Conservation (phyloP, 2,329 filamentous ascomycete genomes). For the Rachicladosporium sp. region DNA sequence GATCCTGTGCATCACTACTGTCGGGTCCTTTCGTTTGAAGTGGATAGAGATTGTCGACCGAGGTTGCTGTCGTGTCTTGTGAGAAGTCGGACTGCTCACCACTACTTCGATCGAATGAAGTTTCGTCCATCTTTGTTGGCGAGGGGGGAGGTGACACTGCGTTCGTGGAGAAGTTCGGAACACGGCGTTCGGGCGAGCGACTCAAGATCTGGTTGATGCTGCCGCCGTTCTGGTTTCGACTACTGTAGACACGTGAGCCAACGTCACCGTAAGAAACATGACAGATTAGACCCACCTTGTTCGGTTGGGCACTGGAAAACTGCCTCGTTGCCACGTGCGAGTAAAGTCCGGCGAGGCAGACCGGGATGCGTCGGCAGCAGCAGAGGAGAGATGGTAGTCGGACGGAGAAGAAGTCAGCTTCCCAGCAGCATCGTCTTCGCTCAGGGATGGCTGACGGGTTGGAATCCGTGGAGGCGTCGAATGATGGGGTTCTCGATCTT, state of each 20-base stretch:
- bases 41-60: slow-evolving; percentile 25
- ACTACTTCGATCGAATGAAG: slow-evolving; percentile 18
- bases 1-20: slow-evolving; percentile 26
- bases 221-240: background rate
- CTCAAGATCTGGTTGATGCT: slow-evolving; percentile 3
- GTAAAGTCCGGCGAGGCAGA: slow-evolving; percentile 1
- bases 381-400: background rate
- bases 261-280: background rate
- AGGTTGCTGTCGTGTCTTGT: slow-evolving; percentile 25
- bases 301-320: slow-evolving; percentile 1
- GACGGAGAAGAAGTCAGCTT: too few relatives aligned
- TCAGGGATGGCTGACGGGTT: too few relatives aligned
- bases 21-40: slow-evolving; percentile 34
- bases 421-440: too few relatives aligned
- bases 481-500: too few relatives aligned
- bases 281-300: background rate
- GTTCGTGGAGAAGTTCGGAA: slow-evolving; percentile 1
- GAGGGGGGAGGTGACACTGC: slow-evolving; percentile 5
- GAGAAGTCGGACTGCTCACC: slow-evolving; percentile 24
- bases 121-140: slow-evolving; percentile 8
- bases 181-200: slow-evolving; percentile 1
- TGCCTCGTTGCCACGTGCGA: background rate
- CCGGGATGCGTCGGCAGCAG: background rate
- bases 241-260: background rate
- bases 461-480: too few relatives aligned